Percentiles rank a stretch among this genome's conserved stretches.
These are phyloP conservation scores for Aphanomyces invadans DNA, from an alignment of 352 stramenopile genomes.

Conservation along the genomic window DNA sequence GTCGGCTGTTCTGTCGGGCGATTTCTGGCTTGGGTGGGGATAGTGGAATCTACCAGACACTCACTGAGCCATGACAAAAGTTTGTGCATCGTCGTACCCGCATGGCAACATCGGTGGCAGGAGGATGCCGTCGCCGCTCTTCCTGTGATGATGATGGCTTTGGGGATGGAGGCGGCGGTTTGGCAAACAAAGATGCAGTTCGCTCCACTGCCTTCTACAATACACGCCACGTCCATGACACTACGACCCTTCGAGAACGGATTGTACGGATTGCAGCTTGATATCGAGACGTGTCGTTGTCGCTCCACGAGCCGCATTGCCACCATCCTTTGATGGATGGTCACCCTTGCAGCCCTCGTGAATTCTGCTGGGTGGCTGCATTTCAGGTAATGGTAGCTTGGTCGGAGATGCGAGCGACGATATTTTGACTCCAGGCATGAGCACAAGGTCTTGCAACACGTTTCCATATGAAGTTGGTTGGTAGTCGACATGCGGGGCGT, in stretches of 20 bases:
- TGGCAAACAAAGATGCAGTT: too few species aligned
- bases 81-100: neutral
- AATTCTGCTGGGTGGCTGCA: too few species aligned
- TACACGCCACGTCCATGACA: too few species aligned
- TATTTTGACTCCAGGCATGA: neutral
- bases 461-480: neutral
- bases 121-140: neutral
- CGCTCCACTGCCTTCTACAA: too few species aligned
- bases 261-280: too few species aligned
- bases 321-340: too few species aligned
- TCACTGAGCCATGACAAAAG: neutral
- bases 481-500: neutral
- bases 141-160: too few species aligned
- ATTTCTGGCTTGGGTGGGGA: neutral
- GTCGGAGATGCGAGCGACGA: neutral
- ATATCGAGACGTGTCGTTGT: too few species aligned
- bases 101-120: neutral
- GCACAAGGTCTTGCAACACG: neutral
- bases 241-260: too few species aligned
- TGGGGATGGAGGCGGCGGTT: too few species aligned
- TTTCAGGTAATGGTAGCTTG: neutral
- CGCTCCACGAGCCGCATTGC: too few species aligned
- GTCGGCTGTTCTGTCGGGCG: neutral
- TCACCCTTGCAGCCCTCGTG: too few species aligned
- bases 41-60: neutral